A percentile compares a stretch with the other conserved stretches of the same genome.
phyloP scores from a whole-genome alignment of 768 basidiomycete genomes.

The Pleurotus eryngii region DNA sequence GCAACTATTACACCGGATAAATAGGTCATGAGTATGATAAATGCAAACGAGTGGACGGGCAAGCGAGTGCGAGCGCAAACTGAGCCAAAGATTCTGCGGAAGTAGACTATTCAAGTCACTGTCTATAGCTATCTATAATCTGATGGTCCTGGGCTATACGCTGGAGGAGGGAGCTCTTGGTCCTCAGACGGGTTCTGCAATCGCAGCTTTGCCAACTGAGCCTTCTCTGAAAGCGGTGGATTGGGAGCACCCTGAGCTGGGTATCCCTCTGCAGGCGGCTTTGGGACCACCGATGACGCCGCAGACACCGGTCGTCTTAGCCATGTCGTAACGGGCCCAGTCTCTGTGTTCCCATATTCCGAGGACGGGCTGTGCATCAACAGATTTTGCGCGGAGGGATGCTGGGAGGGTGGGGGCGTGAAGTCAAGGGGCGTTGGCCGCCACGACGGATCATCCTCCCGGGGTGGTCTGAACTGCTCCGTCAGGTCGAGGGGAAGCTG shows the following conservation, averaged over 20 bases:
- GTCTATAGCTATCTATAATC: background rate
- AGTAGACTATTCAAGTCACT: too few species aligned
- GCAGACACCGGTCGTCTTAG: background rate
- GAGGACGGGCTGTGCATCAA: background rate
- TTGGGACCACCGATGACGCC: background rate
- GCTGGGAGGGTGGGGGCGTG: background rate
- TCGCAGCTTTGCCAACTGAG: background rate
- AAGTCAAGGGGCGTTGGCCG: background rate
- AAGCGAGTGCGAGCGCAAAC: too few species aligned
- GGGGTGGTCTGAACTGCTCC: background rate
- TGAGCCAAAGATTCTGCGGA: too few species aligned
- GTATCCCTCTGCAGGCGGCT: background rate
- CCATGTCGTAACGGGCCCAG: background rate
- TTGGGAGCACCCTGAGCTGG: background rate
- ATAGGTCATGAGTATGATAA: too few species aligned
- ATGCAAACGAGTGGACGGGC: too few species aligned
- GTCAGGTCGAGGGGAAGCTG: background rate
- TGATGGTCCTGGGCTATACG: background rate
- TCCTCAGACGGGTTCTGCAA: conserved; percentile 1
- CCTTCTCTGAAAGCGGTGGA: background rate
- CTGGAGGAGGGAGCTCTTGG: background rate
- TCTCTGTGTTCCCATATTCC: background rate
- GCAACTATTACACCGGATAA: too few species aligned
- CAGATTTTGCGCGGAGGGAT: background rate
- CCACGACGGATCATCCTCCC: background rate